phyloP scores from a whole-genome alignment of 805 yeast species.

The Saccharomycopsis fermentans region DNA sequence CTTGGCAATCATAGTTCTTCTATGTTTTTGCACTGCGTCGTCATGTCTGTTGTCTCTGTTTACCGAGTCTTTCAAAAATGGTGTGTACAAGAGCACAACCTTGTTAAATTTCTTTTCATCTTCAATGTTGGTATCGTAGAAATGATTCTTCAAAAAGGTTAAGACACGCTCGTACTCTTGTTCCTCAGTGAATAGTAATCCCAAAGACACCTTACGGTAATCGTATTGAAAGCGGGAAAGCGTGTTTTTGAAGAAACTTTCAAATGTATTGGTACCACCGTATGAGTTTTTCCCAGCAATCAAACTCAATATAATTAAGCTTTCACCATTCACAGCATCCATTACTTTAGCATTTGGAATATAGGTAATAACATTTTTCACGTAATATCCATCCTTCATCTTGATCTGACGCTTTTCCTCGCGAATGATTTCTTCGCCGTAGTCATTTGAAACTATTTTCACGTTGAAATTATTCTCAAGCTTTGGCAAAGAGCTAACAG shows the following conservation, averaged over 20 bases:
- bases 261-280: conserved; percentile 28
- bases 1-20: conserved; percentile 24
- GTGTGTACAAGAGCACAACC: conserved; percentile 14
- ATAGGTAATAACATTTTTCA: conserved; percentile 4
- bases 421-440: not conserved
- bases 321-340: not conserved
- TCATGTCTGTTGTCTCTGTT: conserved; percentile 15
- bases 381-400: not conserved
- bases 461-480: not conserved
- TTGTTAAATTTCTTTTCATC: conserved; percentile 13
- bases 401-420: not conserved
- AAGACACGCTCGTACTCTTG: conserved; percentile 4
- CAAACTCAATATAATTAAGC: conserved; percentile 9
- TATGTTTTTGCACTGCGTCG: conserved; percentile 21
- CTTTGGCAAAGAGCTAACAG: not conserved
- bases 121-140: conserved; percentile 10
- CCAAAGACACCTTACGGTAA: conserved; percentile 20
- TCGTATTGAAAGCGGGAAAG: conserved; percentile 24
- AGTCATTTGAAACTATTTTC: not conserved
- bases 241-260: conserved; percentile 26
- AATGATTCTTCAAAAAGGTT: conserved; percentile 6
- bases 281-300: conserved; percentile 23
- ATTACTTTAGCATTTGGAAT: conserved; percentile 6
- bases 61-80: conserved; percentile 9
- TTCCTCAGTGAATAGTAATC: conserved; percentile 16